Percentiles rank a stretch among this genome's conserved stretches.
phyloP scores from a whole-genome alignment of 345 rosid genomes.

The Eucalyptus erythrocorys region DNA sequence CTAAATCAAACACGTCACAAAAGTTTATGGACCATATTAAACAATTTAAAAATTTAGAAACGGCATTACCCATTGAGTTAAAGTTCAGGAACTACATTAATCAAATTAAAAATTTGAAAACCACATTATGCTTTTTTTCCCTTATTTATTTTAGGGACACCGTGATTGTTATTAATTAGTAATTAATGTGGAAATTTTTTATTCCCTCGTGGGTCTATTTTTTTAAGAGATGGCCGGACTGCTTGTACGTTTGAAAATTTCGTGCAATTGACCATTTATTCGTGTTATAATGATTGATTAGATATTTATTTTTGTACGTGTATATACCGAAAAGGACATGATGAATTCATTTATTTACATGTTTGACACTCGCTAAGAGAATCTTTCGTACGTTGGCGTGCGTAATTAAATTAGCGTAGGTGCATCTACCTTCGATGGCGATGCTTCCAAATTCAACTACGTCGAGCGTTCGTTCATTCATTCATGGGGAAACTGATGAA shows the following conservation, averaged over 20 bases:
- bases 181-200: not conserved
- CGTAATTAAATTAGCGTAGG: not conserved
- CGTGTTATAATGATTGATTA: not conserved
- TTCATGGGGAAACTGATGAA: not conserved
- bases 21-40: fast-evolving
- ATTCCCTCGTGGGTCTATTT: not conserved
- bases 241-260: not conserved
- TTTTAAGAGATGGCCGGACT: not conserved
- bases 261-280: not conserved
- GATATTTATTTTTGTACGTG: fast-evolving
- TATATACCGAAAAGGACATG: not conserved
- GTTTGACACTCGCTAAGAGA: not conserved
- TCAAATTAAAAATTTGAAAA: fast-evolving
- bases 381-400: not conserved
- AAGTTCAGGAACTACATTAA: fast-evolving
- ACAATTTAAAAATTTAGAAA: not conserved
- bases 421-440: not conserved
- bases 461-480: not conserved
- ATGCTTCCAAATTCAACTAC: not conserved
- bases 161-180: not conserved
- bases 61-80: fast-evolving
- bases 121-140: fast-evolving
- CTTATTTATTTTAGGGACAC: no score
- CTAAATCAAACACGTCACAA: not conserved
- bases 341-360: not conserved